Conservation (phyloP, 2,329 filamentous ascomycete genomes). For the Fusarium hainanense region DNA sequence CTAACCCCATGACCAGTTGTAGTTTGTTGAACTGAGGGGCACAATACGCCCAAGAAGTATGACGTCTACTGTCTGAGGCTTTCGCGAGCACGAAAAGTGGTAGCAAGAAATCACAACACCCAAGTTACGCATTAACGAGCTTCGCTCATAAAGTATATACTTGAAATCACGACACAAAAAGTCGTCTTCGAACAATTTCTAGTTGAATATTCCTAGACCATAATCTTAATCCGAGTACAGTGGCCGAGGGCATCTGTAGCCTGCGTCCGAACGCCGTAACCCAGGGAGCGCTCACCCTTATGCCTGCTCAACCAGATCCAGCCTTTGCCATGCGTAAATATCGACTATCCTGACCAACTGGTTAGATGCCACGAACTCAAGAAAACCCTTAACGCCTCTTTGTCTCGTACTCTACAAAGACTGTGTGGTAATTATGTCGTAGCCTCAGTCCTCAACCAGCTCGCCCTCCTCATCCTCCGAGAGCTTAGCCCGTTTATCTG, state of each 20-base stretch:
- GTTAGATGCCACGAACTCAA: slow-evolving; percentile 22
- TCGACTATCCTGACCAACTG: slow-evolving; percentile 21
- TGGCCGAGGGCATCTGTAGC: slow-evolving; percentile 33
- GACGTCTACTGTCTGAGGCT: not conserved
- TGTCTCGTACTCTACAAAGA: slow-evolving; percentile 34
- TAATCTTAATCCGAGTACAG: slow-evolving; percentile 27
- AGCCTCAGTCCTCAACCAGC: slow-evolving; percentile 52
- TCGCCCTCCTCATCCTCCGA: slow-evolving; percentile 64
- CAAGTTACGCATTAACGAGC: not conserved
- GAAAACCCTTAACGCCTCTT: slow-evolving; percentile 40
- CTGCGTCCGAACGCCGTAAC: slow-evolving; percentile 45
- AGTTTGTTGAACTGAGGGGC: not conserved
- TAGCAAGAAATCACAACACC: not conserved
- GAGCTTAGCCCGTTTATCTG: slow-evolving; percentile 58
- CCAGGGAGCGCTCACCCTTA: slow-evolving; percentile 32
- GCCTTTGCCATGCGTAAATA: slow-evolving; percentile 37
- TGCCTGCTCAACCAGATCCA: slow-evolving; percentile 28
- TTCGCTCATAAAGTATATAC: not conserved
- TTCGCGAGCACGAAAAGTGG: not conserved
- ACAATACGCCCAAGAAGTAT: not conserved
- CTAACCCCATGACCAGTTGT: not conserved
- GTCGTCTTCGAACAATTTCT: slow-evolving; percentile 28
- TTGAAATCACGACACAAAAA: slow-evolving; percentile 2
- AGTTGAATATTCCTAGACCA: slow-evolving; percentile 16
- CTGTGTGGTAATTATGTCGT: not conserved